Evolutionary conservation across 768 basidiomycete genomes (phyloP), one percentile per base, ranked within the genome.

Genomic region (Macrolepiota fuliginosa): DNA sequence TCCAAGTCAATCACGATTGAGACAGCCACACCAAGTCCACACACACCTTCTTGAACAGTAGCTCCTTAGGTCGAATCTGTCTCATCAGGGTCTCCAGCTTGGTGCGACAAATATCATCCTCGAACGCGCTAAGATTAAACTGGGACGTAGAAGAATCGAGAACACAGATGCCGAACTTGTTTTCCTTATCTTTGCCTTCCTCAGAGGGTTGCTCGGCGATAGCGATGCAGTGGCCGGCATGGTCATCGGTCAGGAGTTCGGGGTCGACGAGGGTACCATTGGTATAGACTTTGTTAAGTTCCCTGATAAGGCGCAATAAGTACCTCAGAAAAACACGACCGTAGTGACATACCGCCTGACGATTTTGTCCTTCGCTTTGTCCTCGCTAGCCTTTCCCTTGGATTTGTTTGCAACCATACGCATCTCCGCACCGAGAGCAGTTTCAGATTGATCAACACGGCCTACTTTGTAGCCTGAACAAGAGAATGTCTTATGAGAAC

Each of bases 361-460:
- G 54, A 98, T 98, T 77, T 96, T 92, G 5, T 92, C 92, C 64
- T 85, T 87, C 42, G 77, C 77, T 65, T 83, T 87, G 51, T 86
- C 87, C 15, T 84, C 85, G 42, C 80, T 82, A 25, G 77, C 77
- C 66, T 85, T 88, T 10, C 78, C 77, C 63, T 83, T 81, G 51
- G 75, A 74, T 72, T 87, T 89, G 22, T 84, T 85, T 7, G 86
- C 88, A 22, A 92, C 92, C 62, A 91, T 73, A 29, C 96, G 89
- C 92, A 98, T 96, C 73, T 98, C 96, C 22, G 93, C 94, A 24
- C 96, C 97, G 11, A 99, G 87, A 0, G 95, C 95, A 0, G 97
- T 99, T 77, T 99, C 97, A 0, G 90, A 87, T 73, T 99, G 97
- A 69, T 98, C 96, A 17, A 99, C 97, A 12, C 92, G 88, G 6